Base-by-base conservation (phyloP, 805 yeast species). In the Cyberlindnera americana region DNA sequence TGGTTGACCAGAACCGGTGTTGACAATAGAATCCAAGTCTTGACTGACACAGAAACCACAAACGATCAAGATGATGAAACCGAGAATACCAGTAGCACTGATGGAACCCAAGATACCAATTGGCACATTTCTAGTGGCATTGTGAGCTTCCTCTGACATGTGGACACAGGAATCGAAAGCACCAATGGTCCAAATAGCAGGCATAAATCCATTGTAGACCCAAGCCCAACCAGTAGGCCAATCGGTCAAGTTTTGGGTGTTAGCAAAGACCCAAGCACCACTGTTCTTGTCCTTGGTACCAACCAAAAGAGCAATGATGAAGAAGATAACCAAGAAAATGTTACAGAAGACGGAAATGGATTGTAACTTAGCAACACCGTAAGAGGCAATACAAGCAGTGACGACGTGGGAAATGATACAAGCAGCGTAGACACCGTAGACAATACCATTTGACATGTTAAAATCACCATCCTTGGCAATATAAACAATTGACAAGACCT, bases 171-270 rank as follows among this genome's bases (percentile, higher is more conserved):
- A 74, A 57, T 81, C 88, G 56, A 79, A 80, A 2, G 83, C 80
- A 29, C 84, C 83, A 60, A 81, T 78, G 21, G 86, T 79, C 89
- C 89, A 82, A 42, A 80, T 73, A 4, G 79, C 76, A 0, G 86
- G 80, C 73, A 78, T 71, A 72, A 78, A 75, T 2, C 60, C 60
- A 51, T 78, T 64, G 46, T 68, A 57, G 29, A 65, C 41, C 57
- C 75, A 57, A 7, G 77, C 68, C 78, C 81, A 77, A 21, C 84
- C 85, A 21, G 57, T 62, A 4, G 76, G 66, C 78, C 83, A 80
- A 17, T 65, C 69, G 21, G 77, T 63, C 37, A 54, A 57, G 55
- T 77, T 77, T 16, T 68, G 62, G 26, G 70, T 65, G 33, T 69
- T 56, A 23, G 76, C 77, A 57, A 80, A 81, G 37, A 81, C 78